Percentiles rank a stretch among this genome's conserved stretches.
These are phyloP conservation scores for Phoma herbarum DNA, from an alignment of 2,329 filamentous ascomycete species.

Conservation along the genomic window DNA sequence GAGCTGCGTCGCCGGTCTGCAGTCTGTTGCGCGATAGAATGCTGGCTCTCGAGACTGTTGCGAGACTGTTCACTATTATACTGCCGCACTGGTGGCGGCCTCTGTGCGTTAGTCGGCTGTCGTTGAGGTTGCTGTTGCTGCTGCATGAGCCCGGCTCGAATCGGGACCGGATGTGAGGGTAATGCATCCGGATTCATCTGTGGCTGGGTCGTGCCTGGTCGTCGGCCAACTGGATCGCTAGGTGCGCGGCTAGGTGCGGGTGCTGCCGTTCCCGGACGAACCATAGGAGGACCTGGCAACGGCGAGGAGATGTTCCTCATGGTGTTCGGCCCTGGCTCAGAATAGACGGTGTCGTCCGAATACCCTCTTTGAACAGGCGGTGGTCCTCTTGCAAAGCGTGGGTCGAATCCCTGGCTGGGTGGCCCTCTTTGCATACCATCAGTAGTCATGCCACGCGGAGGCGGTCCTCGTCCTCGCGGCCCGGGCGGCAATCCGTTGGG, in stretches of 20 bases:
- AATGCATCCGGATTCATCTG: slow-evolving; percentile 62
- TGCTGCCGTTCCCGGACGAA: slow-evolving; percentile 44
- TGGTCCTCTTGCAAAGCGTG: slow-evolving; percentile 39
- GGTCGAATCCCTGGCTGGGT: slow-evolving; percentile 31
- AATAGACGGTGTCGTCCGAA: slow-evolving; percentile 48
- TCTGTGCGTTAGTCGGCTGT: slow-evolving; percentile 42
- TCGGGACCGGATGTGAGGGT: slow-evolving; percentile 64
- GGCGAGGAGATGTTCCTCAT: slow-evolving; percentile 43
- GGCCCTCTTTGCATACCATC: slow-evolving; percentile 18
- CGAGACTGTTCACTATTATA: slow-evolving; percentile 57
- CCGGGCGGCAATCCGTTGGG: slow-evolving; percentile 37
- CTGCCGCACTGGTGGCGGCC: slow-evolving; percentile 63
- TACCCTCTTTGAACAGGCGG: slow-evolving; percentile 46
- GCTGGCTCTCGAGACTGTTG: slow-evolving; percentile 42
- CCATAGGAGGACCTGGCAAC: slow-evolving; percentile 38
- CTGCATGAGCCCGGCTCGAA: slow-evolving; percentile 61
- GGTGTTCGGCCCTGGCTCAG: slow-evolving; percentile 46
- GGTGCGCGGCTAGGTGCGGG: slow-evolving; percentile 40
- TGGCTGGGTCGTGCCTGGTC: slow-evolving; percentile 53
- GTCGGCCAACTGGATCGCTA: slow-evolving; percentile 41
- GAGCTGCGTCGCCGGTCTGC: slow-evolving; percentile 30
- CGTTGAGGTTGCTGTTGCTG: slow-evolving; percentile 28
- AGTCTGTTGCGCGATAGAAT: slow-evolving; percentile 27
- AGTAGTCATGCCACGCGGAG: slow-evolving; percentile 36
- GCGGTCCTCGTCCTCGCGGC: slow-evolving; percentile 41